phyloP scores from a whole-genome alignment of 495 filamentous ascomycete species.

The Talaromyces stipitatus region DNA sequence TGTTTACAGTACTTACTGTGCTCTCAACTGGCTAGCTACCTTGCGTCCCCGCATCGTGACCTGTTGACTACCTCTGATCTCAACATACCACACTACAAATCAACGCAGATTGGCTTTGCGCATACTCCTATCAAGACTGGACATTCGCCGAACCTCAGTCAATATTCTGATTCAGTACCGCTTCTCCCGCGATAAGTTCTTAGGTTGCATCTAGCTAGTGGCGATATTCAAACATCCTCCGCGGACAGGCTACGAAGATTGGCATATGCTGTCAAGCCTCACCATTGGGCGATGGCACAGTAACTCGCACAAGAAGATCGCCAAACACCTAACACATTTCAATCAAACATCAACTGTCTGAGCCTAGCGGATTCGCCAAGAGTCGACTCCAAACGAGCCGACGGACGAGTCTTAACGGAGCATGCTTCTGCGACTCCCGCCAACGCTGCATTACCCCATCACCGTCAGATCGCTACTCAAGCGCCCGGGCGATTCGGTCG shows the following conservation, averaged over 20 bases:
- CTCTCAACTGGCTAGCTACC: neutral
- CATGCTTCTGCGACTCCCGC: conserved; percentile 47
- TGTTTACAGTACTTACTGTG: neutral
- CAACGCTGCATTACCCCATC: conserved; percentile 80
- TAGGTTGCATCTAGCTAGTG: neutral
- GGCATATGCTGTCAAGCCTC: neutral
- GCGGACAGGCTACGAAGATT: neutral
- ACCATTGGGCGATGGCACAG: neutral
- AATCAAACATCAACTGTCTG: neutral
- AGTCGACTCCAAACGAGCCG: neutral
- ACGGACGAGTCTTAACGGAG: conserved; percentile 7
- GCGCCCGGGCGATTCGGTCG: conserved; percentile 61
- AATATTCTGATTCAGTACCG: neutral
- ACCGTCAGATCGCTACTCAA: conserved; percentile 85
- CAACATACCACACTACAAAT: neutral
- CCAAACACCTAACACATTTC: neutral
- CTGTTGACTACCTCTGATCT: neutral
- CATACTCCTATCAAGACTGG: neutral
- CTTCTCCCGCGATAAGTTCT: neutral
- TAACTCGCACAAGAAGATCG: neutral
- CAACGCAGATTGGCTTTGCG: neutral
- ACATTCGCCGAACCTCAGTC: no score
- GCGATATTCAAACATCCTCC: neutral
- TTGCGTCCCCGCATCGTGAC: conserved; percentile 1
- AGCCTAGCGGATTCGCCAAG: neutral